Conservation (phyloP, 805 yeast species). For the Lachancea thermotolerans region DNA sequence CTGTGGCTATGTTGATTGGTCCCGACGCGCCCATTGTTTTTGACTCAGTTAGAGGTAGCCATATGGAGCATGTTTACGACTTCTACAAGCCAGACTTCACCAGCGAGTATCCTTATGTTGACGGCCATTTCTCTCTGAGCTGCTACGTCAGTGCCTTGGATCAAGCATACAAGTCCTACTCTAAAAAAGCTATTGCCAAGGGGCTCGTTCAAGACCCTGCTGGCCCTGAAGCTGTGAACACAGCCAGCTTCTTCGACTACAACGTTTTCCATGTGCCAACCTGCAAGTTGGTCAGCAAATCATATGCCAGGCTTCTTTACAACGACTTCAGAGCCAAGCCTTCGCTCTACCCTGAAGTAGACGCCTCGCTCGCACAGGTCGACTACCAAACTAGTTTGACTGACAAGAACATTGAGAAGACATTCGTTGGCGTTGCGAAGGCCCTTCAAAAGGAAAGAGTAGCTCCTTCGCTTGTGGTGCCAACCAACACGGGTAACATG, state of each 20-base stretch:
- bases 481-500: slow-evolving; percentile 97
- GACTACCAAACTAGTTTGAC: slow-evolving; percentile 72
- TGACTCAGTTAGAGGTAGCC: slow-evolving; percentile 83
- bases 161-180: slow-evolving; percentile 74
- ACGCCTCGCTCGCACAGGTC: slow-evolving; percentile 40
- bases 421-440: slow-evolving; percentile 73
- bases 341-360: slow-evolving; percentile 54
- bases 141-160: slow-evolving; percentile 95
- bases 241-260: slow-evolving; percentile 75
- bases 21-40: slow-evolving; percentile 97
- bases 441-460: slow-evolving; percentile 61
- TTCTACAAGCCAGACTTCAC: slow-evolving; percentile 97
- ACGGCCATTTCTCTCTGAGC: slow-evolving; percentile 89
- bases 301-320: slow-evolving; percentile 85
- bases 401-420: slow-evolving; percentile 79
- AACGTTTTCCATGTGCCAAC: slow-evolving; percentile 97
- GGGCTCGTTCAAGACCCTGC: slow-evolving; percentile 40
- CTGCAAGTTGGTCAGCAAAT: slow-evolving; percentile 89
- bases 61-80: slow-evolving; percentile 96
- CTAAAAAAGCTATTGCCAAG: slow-evolving; percentile 59
- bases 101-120: slow-evolving; percentile 93
- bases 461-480: slow-evolving; percentile 71
- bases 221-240: slow-evolving; percentile 54
- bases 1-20: slow-evolving; percentile 90
- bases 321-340: slow-evolving; percentile 79